Base-by-base conservation (phyloP, 2,329 filamentous ascomycete genomes). In the Arthrobotrys iridis region DNA sequence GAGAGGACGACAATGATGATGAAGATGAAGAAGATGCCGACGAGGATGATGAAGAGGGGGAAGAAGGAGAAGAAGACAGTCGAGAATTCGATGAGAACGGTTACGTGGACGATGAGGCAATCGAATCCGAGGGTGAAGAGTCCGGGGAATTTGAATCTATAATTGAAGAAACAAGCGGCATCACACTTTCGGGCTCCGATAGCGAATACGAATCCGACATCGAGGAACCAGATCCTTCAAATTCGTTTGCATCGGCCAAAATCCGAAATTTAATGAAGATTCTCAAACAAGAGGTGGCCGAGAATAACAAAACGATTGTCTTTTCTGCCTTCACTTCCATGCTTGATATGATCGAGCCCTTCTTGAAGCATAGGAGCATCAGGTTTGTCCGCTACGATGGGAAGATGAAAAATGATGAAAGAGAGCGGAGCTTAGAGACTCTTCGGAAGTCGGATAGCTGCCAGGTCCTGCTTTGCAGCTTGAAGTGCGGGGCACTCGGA, bases 261-360 rank as follows among this genome's bases (percentile, higher is more conserved):
- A 96, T 99, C 80, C 89, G 91, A 46, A 89, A 95, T 79, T 86
- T 98, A 18, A 87, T 96, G 80, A 86, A 88, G 75, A 91, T 99
- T 59, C 87, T 99, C 6, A 87, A 89, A 77, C 88, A 88, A 46
- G 95, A 99, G 82, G 89, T 89, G 0, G 84, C 86, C 1, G 86
- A 93, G 73, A 66, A 70, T 7, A 92, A 97, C 86, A 99, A 99
- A 81, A 96, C 97, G 81, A 99, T 99, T 80, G 93, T 99, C 77
- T 99, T 99, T 83, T 97, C 93, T 0, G 93, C 98, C 80, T 99
- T 99, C 83, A 99, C 95, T 0, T 95, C 93, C 0, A 99, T 99
- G 95, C 88, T 99, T 48, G 92, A 98, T 83, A 89, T 98, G 26
- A 89, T 99, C 77, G 93, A 98, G 81, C 95, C 95, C 1, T 97